Conservation (phyloP, 805 yeast species). For the Barnettozyma siamensis region DNA sequence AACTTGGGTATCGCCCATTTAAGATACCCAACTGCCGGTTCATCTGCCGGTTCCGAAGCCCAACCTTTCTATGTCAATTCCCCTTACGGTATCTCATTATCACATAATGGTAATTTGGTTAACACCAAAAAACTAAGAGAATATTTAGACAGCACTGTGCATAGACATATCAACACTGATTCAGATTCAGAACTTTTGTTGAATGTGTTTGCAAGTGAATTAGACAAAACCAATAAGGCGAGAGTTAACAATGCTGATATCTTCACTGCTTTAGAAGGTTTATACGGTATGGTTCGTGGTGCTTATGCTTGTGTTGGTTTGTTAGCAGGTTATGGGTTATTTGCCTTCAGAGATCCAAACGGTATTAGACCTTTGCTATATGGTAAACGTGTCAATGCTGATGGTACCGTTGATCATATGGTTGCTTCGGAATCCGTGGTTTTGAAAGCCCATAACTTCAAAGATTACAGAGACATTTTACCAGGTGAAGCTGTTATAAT, state of each 20-base stretch:
- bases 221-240: slow-evolving; percentile 86
- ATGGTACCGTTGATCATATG: slow-evolving; percentile 84
- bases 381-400: slow-evolving; percentile 70
- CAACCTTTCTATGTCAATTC: slow-evolving; percentile 98
- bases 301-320: slow-evolving; percentile 96
- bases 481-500: slow-evolving; percentile 98
- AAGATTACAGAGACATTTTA: slow-evolving; percentile 68
- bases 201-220: slow-evolving; percentile 86
- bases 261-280: slow-evolving; percentile 79
- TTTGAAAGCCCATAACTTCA: slow-evolving; percentile 84
- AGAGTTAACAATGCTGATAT: slow-evolving; percentile 90
- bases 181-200: slow-evolving; percentile 88
- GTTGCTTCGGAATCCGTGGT: slow-evolving; percentile 94
- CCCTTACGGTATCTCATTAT: slow-evolving; percentile 86
- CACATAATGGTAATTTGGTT: slow-evolving; percentile 94
- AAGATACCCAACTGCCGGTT: slow-evolving; percentile 97
- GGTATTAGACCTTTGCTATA: slow-evolving; percentile 89
- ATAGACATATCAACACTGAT: slow-evolving; percentile 96
- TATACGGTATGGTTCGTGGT: slow-evolving; percentile 77
- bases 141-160: slow-evolving; percentile 88
- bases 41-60: slow-evolving; percentile 92
- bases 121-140: slow-evolving; percentile 72
- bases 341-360: slow-evolving; percentile 96
- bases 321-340: slow-evolving; percentile 92
- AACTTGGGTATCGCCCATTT: slow-evolving; percentile 94